A percentile compares a stretch with the other conserved stretches of the same genome.
Conservation (phyloP, 257 asterid genomes). For the Petrea volubilis region DNA sequence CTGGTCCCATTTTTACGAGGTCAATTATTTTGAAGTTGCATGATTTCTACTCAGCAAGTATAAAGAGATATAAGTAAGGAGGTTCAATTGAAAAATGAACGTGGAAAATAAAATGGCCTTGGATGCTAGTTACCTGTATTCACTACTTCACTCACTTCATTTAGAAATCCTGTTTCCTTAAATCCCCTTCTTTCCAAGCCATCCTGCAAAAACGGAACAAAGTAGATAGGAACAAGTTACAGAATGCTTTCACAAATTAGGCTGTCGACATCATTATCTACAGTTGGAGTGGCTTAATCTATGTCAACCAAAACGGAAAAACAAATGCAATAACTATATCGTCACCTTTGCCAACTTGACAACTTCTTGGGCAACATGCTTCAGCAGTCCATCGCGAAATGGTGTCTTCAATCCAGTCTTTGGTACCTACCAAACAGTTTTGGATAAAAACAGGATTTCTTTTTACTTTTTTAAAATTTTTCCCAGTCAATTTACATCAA, state of each 20-base stretch:
- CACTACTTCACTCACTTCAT: constrained; percentile 88
- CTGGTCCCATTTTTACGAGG: no score
- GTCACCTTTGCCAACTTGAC: constrained; percentile 74
- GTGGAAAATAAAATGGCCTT: neutral
- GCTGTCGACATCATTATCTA: neutral
- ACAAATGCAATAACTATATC: neutral
- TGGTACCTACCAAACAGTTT: constrained; percentile 63
- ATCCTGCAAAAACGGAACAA: constrained; percentile 49
- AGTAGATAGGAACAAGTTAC: neutral
- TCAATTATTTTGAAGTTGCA: no score
- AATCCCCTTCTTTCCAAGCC: constrained; percentile 97
- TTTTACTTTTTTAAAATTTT: no score
- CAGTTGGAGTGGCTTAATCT: neutral
- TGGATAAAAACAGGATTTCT: constrained; percentile 16
- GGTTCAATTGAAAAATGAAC: no score
- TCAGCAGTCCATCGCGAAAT: constrained; percentile 94
- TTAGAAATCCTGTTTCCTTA: constrained; percentile 87
- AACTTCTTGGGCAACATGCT: constrained; percentile 94
- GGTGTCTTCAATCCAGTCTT: constrained; percentile 84
- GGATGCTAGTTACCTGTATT: constrained; percentile 52
- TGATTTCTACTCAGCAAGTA: no score
- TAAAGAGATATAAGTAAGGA: no score
- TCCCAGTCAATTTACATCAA: no score
- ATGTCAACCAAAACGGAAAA: neutral
- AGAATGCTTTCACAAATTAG: neutral